These are phyloP conservation scores for Phytophthora hibernalis DNA, from an alignment of 352 stramenopile species.

Conservation along the genomic window DNA sequence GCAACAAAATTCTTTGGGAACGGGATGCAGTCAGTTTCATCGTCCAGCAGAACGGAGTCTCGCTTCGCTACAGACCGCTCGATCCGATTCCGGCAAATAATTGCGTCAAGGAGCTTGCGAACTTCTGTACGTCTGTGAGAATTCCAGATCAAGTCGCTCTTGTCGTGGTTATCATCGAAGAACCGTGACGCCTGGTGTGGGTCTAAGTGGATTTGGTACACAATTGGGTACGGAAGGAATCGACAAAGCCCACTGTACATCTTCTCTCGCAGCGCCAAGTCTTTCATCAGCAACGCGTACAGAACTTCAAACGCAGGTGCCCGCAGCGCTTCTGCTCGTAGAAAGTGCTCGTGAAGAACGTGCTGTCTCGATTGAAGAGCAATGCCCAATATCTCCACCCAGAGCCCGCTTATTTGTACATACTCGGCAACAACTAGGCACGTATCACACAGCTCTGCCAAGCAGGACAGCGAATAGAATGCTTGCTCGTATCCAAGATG, in stretches of 20 bases:
- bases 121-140: slow-evolving; percentile 78
- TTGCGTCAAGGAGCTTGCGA: slow-evolving; percentile 75
- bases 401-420: slow-evolving; percentile 73
- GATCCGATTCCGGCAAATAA: slow-evolving; percentile 80
- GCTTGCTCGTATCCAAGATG: slow-evolving; percentile 84
- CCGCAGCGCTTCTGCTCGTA: slow-evolving; percentile 75
- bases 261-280: slow-evolving; percentile 65
- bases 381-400: slow-evolving; percentile 83
- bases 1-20: slow-evolving; percentile 75
- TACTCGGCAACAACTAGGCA: slow-evolving; percentile 81
- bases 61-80: slow-evolving; percentile 79
- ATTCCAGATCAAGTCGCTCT: slow-evolving; percentile 88
- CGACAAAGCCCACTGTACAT: slow-evolving; percentile 79
- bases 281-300: slow-evolving; percentile 79
- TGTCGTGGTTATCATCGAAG: slow-evolving; percentile 87
- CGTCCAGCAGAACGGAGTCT: slow-evolving; percentile 78
- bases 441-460: slow-evolving; percentile 81
- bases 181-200: slow-evolving; percentile 73
- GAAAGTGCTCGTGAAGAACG: slow-evolving; percentile 83
- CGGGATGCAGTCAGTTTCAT: slow-evolving; percentile 66
- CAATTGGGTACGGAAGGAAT: slow-evolving; percentile 82
- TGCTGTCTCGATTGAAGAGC: slow-evolving; percentile 82
- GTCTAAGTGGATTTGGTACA: slow-evolving; percentile 87
- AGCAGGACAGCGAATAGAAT: slow-evolving; percentile 77
- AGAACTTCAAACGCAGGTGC: slow-evolving; percentile 85